Conservation (phyloP, 345 rosid species). For the Combretum micranthum region DNA sequence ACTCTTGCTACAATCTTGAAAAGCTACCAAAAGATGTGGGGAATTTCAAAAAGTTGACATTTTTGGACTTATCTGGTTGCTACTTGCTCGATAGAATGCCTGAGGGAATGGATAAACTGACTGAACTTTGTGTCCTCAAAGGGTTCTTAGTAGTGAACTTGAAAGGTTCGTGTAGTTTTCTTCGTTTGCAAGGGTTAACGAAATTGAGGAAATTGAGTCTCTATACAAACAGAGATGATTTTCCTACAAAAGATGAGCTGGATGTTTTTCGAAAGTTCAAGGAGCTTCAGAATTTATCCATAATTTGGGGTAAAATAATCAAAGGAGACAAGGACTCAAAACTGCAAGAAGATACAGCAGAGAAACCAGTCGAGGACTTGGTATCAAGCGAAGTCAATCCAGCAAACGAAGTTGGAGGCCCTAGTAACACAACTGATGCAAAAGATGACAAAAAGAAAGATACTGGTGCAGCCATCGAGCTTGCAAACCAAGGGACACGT, state of each 20-base stretch:
- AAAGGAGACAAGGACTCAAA: not conserved
- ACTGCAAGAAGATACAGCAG: constrained; percentile 20
- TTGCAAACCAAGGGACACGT: no score
- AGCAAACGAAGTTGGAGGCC: no score
- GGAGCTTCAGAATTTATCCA: no score
- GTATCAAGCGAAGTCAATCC: not conserved
- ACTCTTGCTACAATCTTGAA: no score
- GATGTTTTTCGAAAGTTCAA: no score
- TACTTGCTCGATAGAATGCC: constrained; percentile 46
- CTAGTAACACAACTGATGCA: not conserved
- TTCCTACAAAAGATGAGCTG: constrained; percentile 11
- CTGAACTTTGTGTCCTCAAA: constrained; percentile 41
- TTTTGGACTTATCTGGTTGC: constrained; percentile 42
- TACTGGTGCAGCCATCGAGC: not conserved
- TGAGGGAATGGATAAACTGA: constrained; percentile 25
- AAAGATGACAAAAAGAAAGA: not conserved
- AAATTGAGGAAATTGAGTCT: constrained; percentile 23
- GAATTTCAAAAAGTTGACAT: constrained; percentile 29
- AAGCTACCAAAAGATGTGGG: constrained; percentile 36
- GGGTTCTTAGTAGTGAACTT: constrained; percentile 40
- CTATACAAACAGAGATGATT: constrained; percentile 1
- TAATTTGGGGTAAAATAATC: no score
- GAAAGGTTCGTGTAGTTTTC: constrained; percentile 14
- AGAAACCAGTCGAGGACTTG: not conserved
- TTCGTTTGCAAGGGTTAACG: constrained; percentile 1